Conservation (phyloP, 768 basidiomycete species). For the Boletus rubropictus region DNA sequence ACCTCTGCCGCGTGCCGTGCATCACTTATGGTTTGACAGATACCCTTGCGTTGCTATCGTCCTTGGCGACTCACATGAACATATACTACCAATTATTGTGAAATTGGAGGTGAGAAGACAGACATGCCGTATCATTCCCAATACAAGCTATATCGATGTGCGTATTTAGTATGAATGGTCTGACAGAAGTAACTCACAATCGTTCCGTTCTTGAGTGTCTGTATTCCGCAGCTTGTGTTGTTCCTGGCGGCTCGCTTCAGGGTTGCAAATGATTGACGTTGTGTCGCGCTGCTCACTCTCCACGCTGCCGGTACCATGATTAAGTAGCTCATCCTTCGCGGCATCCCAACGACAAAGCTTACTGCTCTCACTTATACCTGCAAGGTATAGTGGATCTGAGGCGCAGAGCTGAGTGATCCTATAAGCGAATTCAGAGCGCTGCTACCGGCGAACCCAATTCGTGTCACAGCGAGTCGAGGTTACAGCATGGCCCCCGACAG, state of each 20-base stretch:
- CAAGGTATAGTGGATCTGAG: conserved; percentile 6
- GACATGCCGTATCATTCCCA: conserved; percentile 20
- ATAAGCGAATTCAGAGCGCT: conserved; percentile 1
- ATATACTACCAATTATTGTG: neutral
- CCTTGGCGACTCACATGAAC: conserved; percentile 1
- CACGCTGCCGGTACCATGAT: conserved; percentile 21
- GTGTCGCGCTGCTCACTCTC: conserved; percentile 20
- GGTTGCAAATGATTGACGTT: conserved; percentile 20
- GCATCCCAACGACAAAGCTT: conserved; percentile 9
- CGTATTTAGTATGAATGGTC: conserved; percentile 16
- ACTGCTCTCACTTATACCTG: conserved; percentile 6
- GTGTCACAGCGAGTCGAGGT: neutral
- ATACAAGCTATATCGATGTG: conserved; percentile 23
- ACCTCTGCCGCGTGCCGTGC: conserved; percentile 2
- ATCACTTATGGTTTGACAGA: conserved; percentile 2
- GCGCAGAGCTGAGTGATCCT: neutral
- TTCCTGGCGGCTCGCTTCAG: conserved; percentile 9
- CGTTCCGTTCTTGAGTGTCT: conserved; percentile 8
- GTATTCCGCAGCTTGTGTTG: conserved; percentile 1
- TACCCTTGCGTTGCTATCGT: neutral
- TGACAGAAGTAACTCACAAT: conserved; percentile 15
- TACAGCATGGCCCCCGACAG: neutral
- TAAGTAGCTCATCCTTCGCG: conserved; percentile 19
- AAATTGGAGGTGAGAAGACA: conserved; percentile 11
- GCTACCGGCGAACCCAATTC: neutral